Evolutionary conservation across 2,329 filamentous ascomycete species (phyloP).

Genomic region (Chaetomiaceae sp.): DNA sequence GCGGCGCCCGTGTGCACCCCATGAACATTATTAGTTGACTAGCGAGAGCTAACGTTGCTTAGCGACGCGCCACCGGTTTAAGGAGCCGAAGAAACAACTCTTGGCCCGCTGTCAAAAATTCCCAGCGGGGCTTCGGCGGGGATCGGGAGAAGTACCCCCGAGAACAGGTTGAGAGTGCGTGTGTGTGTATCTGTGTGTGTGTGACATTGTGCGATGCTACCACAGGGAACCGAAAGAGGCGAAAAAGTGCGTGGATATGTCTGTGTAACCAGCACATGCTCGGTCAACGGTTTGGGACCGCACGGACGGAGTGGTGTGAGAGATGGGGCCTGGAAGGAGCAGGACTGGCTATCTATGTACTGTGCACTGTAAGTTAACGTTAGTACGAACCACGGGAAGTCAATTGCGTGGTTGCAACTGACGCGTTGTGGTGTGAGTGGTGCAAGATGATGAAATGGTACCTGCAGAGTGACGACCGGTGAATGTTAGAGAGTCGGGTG

Average conservation of each 20-base stretch:
- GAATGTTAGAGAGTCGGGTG: no score
- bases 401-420: no score
- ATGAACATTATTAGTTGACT: no score
- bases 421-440: no score
- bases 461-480: neutral
- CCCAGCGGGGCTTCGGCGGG: neutral
- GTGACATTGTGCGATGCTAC: neutral
- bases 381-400: no score
- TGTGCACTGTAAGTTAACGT: no score
- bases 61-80: no score
- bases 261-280: neutral
- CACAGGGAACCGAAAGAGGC: neutral
- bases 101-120: no score
- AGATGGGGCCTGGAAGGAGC: neutral
- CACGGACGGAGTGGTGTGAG: neutral
- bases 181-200: neutral
- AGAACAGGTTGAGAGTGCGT: neutral
- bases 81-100: neutral
- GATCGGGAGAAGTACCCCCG: conserved; percentile 7
- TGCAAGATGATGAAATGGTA: neutral
- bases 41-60: no score
- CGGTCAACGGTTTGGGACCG: neutral
- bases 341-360: neutral
- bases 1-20: no score
- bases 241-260: neutral